Conservation (phyloP, 257 asterid genomes). For the Marsdenia floribunda region DNA sequence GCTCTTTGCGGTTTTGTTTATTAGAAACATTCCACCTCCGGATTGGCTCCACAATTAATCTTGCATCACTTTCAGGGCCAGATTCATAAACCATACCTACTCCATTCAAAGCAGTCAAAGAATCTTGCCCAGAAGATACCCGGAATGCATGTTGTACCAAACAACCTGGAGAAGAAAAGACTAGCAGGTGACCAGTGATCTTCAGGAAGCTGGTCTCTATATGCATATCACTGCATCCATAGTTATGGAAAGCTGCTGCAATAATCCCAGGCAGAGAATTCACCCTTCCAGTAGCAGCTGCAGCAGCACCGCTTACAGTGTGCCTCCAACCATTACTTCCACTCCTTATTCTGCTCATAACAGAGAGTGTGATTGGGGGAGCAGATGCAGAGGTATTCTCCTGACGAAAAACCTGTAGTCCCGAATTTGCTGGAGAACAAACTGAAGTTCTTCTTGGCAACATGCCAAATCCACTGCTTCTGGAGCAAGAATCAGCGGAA, state of each 20-base stretch:
- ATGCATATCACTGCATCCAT: conserved; percentile 32
- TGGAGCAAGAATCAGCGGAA: conserved; percentile 29
- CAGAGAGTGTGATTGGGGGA: conserved; percentile 28
- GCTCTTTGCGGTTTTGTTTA: conserved; percentile 52
- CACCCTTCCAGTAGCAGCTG: conserved; percentile 65
- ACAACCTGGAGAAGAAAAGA: conserved; percentile 78
- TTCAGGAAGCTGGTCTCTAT: conserved; percentile 35
- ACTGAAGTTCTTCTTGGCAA: conserved; percentile 28
- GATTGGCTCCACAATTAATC: conserved; percentile 57
- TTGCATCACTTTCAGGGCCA: conserved; percentile 37
- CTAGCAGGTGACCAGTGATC: conserved; percentile 54
- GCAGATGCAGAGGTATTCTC: conserved; percentile 21
- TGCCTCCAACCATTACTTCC: conserved; percentile 32
- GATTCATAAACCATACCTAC: conserved; percentile 33
- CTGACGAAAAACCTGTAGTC: conserved; percentile 44
- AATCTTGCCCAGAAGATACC: conserved; percentile 44
- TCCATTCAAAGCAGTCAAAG: conserved; percentile 30
- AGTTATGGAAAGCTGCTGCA: conserved; percentile 63
- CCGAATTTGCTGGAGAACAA: conserved; percentile 34
- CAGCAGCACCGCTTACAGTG: conserved; percentile 77
- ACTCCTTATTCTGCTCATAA: conserved; percentile 28
- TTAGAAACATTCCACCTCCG: conserved; percentile 83
- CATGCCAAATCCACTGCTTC: conserved; percentile 25
- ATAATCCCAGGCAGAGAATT: conserved; percentile 51
- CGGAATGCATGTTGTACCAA: conserved; percentile 63